Base-by-base conservation (phyloP, 2,329 filamentous ascomycete species). In the Fusarium stilboides region DNA sequence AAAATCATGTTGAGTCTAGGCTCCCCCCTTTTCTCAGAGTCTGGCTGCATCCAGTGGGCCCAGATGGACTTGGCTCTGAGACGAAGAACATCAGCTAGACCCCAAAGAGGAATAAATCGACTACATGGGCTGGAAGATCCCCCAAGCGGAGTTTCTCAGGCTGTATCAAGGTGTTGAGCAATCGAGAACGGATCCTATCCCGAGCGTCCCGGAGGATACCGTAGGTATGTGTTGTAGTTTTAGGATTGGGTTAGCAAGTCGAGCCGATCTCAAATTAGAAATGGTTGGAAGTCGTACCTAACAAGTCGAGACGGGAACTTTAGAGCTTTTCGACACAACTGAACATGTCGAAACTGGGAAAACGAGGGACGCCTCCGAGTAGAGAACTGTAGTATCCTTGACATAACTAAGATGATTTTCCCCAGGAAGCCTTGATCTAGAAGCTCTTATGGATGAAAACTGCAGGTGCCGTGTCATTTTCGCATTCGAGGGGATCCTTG, bases 381-480 rank as follows among this genome's bases (percentile, higher is more conserved):
- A n/a, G 17, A 17, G 19, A 20, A 13, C 20, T 39, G 22, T 17
- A 24, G 13, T n/a, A 59, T 46, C 20, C 61, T 67, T 69, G 56
- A 34, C 22, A 20, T 57, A 19, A 37, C 22, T 58, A 24, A 33
- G 42, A 53, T 40, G 61, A 60, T 69, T 54, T 67, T 53, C 49
- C 33, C 66, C 40, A 12, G 66, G 66, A 54, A 63, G 31, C 20
- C 44, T 67, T 62, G 56, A 37, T 37, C 34, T 47, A 39, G 42
- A 54, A 54, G 51, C 34, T 22, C 44, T 44, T 43, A 44, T 54
- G 40, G 47, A 31, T 56, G 22, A 14, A 20, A 43, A 44, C 52
- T 68, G 43, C 67, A 70, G 45, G 58, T 69, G 68, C 68, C 59
- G 58, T 69, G 59, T 50, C 68, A 57, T 71, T 71, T 68, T 61